A percentile compares a stretch with the other conserved stretches of the same genome.
phyloP scores from a whole-genome alignment of 179 eudicot genomes.

The Camellia oleifera region DNA sequence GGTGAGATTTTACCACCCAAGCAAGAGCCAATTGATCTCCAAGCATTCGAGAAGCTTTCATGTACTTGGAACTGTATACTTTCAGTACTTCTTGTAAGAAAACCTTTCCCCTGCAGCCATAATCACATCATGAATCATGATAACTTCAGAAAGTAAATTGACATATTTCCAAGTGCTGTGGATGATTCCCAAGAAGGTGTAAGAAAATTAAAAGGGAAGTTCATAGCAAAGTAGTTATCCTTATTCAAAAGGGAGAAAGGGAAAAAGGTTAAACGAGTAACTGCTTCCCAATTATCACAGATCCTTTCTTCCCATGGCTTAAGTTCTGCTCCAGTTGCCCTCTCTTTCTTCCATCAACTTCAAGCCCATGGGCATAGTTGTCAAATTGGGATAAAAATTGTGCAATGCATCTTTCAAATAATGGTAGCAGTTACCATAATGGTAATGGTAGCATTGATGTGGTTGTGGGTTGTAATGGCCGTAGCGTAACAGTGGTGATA shows the following conservation, averaged over 20 bases:
- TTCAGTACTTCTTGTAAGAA: slow-evolving; percentile 70
- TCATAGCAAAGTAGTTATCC: neutral
- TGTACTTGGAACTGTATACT: slow-evolving; percentile 67
- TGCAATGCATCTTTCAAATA: too few relatives aligned
- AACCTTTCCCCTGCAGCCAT: slow-evolving; percentile 58
- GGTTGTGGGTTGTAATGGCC: too few relatives aligned
- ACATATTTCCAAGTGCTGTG: neutral
- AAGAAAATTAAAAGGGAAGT: neutral
- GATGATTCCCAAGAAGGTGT: neutral
- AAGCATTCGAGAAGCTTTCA: slow-evolving; percentile 91
- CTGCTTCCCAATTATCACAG: slow-evolving; percentile 2
- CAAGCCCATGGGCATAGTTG: too few relatives aligned
- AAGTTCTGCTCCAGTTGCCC: too few relatives aligned
- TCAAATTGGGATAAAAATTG: too few relatives aligned
- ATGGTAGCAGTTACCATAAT: too few relatives aligned
- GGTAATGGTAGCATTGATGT: too few relatives aligned
- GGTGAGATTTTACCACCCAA: slow-evolving; percentile 82
- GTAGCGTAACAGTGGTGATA: too few relatives aligned
- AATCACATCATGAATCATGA: neutral
- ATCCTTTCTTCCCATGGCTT: neutral
- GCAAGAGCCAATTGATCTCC: slow-evolving; percentile 95
- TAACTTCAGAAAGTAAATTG: neutral
- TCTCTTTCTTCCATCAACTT: too few relatives aligned
- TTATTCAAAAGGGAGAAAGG: neutral
- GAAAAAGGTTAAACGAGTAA: neutral